A percentile compares a stretch with the other conserved stretches of the same genome.
Conservation (phyloP, 352 stramenopile species). For the Aphanomyces cochlioides region DNA sequence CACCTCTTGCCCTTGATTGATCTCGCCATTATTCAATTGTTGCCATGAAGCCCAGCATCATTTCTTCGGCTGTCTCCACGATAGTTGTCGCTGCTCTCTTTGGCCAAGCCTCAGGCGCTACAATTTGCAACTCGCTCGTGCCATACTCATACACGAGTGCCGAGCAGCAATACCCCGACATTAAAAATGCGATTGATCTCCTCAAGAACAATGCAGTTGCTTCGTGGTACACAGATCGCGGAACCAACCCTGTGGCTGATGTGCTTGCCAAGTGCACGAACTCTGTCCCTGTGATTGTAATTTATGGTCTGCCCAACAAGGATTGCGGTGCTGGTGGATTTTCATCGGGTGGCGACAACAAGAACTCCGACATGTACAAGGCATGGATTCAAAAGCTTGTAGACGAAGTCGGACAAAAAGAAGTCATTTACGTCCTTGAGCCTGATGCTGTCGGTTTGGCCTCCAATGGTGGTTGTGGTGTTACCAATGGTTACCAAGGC, state of each 20-base stretch:
- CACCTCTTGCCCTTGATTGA: too few species aligned
- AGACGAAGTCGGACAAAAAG: slow-evolving; percentile 41
- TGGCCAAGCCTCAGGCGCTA: too few species aligned
- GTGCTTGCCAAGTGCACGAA: background rate
- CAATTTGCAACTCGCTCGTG: background rate
- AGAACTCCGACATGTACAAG: slow-evolving; percentile 45
- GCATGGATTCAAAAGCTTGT: slow-evolving; percentile 47
- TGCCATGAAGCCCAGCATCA: too few species aligned
- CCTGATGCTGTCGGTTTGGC: slow-evolving; percentile 57
- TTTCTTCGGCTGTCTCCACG: too few species aligned
- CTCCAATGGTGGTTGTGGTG: slow-evolving; percentile 40
- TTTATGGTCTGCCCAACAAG: slow-evolving; percentile 35
- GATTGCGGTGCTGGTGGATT: slow-evolving; percentile 22
- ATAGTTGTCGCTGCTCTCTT: too few species aligned
- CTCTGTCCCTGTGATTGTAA: slow-evolving; percentile 25
- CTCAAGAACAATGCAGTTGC: background rate
- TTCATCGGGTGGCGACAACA: slow-evolving; percentile 38
- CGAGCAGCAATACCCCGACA: background rate
- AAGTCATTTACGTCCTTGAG: slow-evolving; percentile 69
- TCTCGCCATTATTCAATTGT: too few species aligned
- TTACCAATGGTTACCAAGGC: slow-evolving; percentile 41
- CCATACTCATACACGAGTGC: background rate
- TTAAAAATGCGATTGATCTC: background rate
- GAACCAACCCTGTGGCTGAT: slow-evolving; percentile 33
- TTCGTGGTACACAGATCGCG: background rate